A percentile compares a stretch with the other conserved stretches of the same genome.
phyloP scores from a whole-genome alignment of 2,329 filamentous ascomycete species.

The Xylariaceae sp. region DNA sequence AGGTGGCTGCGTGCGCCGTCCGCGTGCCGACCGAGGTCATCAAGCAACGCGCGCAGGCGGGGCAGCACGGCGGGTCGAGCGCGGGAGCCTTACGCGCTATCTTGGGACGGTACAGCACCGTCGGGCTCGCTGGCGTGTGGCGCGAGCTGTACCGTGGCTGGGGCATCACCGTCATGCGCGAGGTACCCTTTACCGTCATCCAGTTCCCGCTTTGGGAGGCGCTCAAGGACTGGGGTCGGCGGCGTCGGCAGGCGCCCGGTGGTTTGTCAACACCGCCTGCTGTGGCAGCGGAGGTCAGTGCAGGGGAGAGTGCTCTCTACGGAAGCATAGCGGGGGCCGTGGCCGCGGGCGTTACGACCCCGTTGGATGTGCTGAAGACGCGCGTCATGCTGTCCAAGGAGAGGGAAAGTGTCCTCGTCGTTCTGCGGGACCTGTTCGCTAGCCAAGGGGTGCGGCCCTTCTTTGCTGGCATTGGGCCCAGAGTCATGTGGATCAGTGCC shows the following conservation, averaged over 20 bases:
- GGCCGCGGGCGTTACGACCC: slow-evolving; percentile 83
- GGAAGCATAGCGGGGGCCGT: slow-evolving; percentile 79
- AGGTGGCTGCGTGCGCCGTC: slow-evolving; percentile 86
- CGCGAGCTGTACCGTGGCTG: slow-evolving; percentile 87
- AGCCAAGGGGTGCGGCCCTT: slow-evolving; percentile 63
- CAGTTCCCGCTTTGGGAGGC: slow-evolving; percentile 97
- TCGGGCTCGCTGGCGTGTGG: slow-evolving; percentile 57
- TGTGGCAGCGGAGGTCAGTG: slow-evolving; percentile 48
- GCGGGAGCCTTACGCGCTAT: slow-evolving; percentile 65
- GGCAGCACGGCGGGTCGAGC: slow-evolving; percentile 68
- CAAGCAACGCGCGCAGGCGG: slow-evolving; percentile 92
- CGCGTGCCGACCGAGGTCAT: slow-evolving; percentile 94
- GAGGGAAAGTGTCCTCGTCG: slow-evolving; percentile 53
- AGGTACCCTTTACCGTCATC: slow-evolving; percentile 95
- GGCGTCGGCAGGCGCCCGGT: slow-evolving; percentile 32
- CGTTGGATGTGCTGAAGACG: slow-evolving; percentile 94
- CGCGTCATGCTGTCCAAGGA: slow-evolving; percentile 83
- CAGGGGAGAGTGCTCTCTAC: slow-evolving; percentile 75
- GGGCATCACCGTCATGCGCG: slow-evolving; percentile 85
- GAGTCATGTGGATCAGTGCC: slow-evolving; percentile 90
- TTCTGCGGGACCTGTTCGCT: slow-evolving; percentile 60
- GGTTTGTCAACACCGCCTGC: slow-evolving; percentile 1
- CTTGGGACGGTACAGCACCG: slow-evolving; percentile 41
- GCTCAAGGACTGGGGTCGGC: slow-evolving; percentile 67
- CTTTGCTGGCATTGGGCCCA: slow-evolving; percentile 71